phyloP scores from a whole-genome alignment of 2,329 filamentous ascomycete genomes.

The Proliferodiscus dingleyae region DNA sequence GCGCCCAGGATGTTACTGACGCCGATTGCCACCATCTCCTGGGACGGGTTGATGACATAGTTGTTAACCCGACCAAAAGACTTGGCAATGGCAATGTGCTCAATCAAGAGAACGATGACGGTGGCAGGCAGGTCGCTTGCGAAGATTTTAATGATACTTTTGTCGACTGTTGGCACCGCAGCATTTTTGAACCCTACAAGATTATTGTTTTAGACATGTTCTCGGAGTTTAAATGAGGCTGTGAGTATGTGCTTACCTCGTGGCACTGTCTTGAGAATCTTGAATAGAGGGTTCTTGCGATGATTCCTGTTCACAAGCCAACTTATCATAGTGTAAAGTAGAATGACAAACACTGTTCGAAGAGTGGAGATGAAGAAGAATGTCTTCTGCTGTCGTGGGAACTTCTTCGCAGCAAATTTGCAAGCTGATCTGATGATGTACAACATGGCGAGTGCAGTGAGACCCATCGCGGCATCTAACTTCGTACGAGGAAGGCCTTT shows the following conservation, averaged over 20 bases:
- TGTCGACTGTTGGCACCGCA: constrained; percentile 64
- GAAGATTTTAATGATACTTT: constrained; percentile 62
- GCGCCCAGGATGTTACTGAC: constrained; percentile 85
- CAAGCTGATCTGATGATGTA: constrained; percentile 69
- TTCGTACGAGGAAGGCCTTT: constrained; percentile 62
- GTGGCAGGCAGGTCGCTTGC: constrained; percentile 71
- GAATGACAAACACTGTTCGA: constrained; percentile 83
- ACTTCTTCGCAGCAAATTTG: constrained; percentile 61
- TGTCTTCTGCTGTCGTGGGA: constrained; percentile 63
- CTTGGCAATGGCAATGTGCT: constrained; percentile 96
- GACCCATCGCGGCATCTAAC: constrained; percentile 80
- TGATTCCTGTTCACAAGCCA: constrained; percentile 74
- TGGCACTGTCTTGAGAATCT: constrained; percentile 71
- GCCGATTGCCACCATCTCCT: constrained; percentile 93
- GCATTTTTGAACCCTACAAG: constrained; percentile 70
- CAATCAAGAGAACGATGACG: constrained; percentile 91
- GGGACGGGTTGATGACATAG: constrained; percentile 91
- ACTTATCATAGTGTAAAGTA: constrained; percentile 88
- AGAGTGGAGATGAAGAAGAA: constrained; percentile 92
- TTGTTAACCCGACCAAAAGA: constrained; percentile 95
- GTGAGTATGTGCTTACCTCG: constrained; percentile 47
- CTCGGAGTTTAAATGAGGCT: background rate
- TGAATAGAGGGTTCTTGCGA: constrained; percentile 60
- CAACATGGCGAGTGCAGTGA: constrained; percentile 74
- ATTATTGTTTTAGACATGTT: constrained; percentile 7